phyloP scores from a whole-genome alignment of 345 rosid species.

The Brassica cretica region DNA sequence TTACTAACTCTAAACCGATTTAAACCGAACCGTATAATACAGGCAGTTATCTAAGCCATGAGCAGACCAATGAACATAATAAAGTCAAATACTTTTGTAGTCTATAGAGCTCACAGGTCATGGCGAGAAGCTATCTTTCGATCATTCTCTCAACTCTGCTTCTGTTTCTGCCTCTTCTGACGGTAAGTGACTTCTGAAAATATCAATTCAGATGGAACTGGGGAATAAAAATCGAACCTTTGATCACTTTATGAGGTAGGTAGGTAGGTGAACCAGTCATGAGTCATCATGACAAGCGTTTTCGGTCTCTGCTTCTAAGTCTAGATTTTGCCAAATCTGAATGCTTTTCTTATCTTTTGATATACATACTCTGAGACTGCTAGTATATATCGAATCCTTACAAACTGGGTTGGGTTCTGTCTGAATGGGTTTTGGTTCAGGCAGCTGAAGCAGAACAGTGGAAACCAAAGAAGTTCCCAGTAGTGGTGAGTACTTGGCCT shows the following conservation, averaged over 20 bases:
- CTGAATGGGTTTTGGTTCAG: slow-evolving; percentile 35
- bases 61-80: background rate
- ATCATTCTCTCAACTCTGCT: slow-evolving; percentile 5
- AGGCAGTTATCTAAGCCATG: background rate
- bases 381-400: background rate
- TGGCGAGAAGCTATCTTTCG: slow-evolving; percentile 28
- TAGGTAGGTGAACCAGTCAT: background rate
- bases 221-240: slow-evolving; percentile 26
- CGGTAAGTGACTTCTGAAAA: slow-evolving; percentile 20
- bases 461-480: slow-evolving; percentile 50
- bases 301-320: slow-evolving; percentile 4
- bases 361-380: background rate
- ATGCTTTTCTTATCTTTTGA: slow-evolving; percentile 10
- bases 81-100: background rate
- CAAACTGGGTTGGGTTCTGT: background rate
- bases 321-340: background rate
- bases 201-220: background rate
- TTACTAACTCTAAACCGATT: background rate
- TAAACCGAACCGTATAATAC: background rate
- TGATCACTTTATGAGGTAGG: slow-evolving; percentile 2
- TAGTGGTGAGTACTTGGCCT: slow-evolving; percentile 94
- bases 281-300: background rate
- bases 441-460: slow-evolving; percentile 40
- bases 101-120: slow-evolving; percentile 10
- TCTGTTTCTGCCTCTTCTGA: slow-evolving; percentile 17